Conservation (phyloP, 2,329 filamentous ascomycete species). For the Calonectria montana region DNA sequence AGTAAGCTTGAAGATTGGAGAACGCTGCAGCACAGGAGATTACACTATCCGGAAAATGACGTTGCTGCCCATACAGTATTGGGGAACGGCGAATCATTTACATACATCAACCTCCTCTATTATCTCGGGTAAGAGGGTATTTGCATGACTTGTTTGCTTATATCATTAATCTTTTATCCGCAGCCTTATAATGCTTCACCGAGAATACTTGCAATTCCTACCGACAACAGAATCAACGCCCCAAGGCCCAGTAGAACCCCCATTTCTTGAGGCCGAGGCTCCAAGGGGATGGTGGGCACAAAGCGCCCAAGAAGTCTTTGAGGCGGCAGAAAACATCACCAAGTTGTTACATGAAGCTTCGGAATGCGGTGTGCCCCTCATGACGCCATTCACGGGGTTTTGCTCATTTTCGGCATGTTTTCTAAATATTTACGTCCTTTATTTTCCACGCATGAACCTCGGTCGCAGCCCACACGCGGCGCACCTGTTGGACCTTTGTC, state of each 20-base stretch:
- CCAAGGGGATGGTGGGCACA: constrained; percentile 53
- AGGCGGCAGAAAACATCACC: constrained; percentile 47
- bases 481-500: neutral
- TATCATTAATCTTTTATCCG: neutral
- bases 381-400: constrained; percentile 55
- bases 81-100: constrained; percentile 52
- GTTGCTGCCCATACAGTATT: constrained; percentile 51
- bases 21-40: constrained; percentile 42
- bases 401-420: constrained; percentile 55
- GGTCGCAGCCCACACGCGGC: constrained; percentile 38
- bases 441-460: constrained; percentile 54
- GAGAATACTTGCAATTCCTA: constrained; percentile 56
- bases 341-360: constrained; percentile 48
- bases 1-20: constrained; percentile 49
- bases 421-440: constrained; percentile 51
- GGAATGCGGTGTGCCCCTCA: constrained; percentile 47
- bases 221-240: constrained; percentile 48
- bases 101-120: constrained; percentile 54
- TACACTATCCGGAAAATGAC: constrained; percentile 48
- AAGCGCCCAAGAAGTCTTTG: constrained; percentile 48
- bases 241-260: constrained; percentile 50
- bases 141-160: too few species aligned
- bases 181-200: constrained; percentile 52
- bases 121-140: constrained; percentile 49
- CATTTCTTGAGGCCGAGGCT: constrained; percentile 48